Evolutionary conservation across 495 filamentous ascomycete genomes (phyloP).

Genomic region (Penicillium taxi): DNA sequence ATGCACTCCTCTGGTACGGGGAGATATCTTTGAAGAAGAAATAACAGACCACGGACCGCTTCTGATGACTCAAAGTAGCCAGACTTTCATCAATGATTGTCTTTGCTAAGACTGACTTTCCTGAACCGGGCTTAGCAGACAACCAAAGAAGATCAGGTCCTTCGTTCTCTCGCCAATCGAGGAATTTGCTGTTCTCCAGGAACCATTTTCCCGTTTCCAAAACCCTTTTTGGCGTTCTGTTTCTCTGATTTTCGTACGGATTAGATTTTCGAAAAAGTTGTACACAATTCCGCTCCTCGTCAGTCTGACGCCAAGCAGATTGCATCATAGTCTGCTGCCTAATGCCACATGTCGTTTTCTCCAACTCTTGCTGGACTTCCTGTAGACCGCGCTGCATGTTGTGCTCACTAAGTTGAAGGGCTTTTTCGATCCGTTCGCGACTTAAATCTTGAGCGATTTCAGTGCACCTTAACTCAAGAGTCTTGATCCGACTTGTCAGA

Average conservation of each 20-base stretch:
- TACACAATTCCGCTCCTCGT: constrained; percentile 7
- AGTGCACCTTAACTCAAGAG: constrained; percentile 4
- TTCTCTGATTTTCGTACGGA: constrained; percentile 6
- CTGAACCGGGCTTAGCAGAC: constrained; percentile 7
- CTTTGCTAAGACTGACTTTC: constrained; percentile 5
- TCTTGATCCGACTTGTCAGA: constrained; percentile 2
- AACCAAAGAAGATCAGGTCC: constrained; percentile 4
- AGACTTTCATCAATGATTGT: constrained; percentile 2
- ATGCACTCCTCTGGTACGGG: constrained; percentile 32
- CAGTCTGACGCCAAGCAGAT: constrained; percentile 4
- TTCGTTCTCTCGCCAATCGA: constrained; percentile 4
- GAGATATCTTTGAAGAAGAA: constrained; percentile 55
- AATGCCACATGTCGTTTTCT: constrained; percentile 2
- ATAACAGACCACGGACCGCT: constrained; percentile 27
- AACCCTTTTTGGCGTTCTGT: constrained; percentile 5
- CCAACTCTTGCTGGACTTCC: constrained; percentile 2
- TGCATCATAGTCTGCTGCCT: constrained; percentile 5
- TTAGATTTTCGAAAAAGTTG: constrained; percentile 6
- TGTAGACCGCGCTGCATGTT: constrained; percentile 3
- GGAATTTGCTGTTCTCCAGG: constrained; percentile 5
- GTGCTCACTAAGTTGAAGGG: constrained; percentile 2
- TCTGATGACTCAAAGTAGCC: constrained; percentile 2
- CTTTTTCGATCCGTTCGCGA: constrained; percentile 5
- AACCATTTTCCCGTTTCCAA: constrained; percentile 19
- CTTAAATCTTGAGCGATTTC: constrained; percentile 6